Evolutionary conservation across 192 early-diverging fungal species (phyloP).

Genomic region (Gryganskiella cystojenkinii): DNA sequence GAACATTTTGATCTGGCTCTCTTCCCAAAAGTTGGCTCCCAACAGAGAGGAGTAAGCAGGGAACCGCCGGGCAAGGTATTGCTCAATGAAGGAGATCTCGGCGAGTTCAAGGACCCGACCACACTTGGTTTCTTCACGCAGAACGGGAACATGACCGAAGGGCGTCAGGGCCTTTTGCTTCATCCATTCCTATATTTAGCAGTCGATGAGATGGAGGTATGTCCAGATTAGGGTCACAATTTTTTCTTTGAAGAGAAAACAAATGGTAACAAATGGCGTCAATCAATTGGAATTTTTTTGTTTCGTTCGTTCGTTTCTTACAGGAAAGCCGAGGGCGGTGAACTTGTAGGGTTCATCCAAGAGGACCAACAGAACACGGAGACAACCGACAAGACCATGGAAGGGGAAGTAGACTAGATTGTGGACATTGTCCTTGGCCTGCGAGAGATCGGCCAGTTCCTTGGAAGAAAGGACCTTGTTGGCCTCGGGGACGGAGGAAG

Average conservation of each 20-base stretch:
- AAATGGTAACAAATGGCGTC: neutral
- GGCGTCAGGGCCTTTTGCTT: slow-evolving; percentile 54
- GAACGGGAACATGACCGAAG: slow-evolving; percentile 60
- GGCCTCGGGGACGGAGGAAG: no score
- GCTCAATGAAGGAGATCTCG: slow-evolving; percentile 28
- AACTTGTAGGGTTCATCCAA: slow-evolving; percentile 24
- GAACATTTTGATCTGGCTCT: slow-evolving; percentile 35
- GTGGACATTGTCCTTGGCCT: slow-evolving; percentile 27
- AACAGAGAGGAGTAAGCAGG: neutral
- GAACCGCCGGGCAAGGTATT: slow-evolving; percentile 17
- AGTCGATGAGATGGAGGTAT: neutral
- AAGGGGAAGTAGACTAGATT: slow-evolving; percentile 40
- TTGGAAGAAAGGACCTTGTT: neutral
- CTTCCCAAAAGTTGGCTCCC: slow-evolving; percentile 32
- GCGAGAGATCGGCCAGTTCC: slow-evolving; percentile 1
- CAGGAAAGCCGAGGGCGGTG: slow-evolving; percentile 2
- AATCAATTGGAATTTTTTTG: neutral
- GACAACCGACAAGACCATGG: slow-evolving; percentile 31
- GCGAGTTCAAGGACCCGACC: slow-evolving; percentile 35
- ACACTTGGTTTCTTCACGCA: slow-evolving; percentile 41
- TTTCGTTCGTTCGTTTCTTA: neutral
- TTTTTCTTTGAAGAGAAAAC: neutral
- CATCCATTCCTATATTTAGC: slow-evolving; percentile 48
- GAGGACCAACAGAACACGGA: slow-evolving; percentile 14
- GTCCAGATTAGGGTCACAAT: neutral